Evolutionary conservation across 1,139 yeast species (phyloP).

Genomic region (Protomyces lactucae-debilis): DNA sequence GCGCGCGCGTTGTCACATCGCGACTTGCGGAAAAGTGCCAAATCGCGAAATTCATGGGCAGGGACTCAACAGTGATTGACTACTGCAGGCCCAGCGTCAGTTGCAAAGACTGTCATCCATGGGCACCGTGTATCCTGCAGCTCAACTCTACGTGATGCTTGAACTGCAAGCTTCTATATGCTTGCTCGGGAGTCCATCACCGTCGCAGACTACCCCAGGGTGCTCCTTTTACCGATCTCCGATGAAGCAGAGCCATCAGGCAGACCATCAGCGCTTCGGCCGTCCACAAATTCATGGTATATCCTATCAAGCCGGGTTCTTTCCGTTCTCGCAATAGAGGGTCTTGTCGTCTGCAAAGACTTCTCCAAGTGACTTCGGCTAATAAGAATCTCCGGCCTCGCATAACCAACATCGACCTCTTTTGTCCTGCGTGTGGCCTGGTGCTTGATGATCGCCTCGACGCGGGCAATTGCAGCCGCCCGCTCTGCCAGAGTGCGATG

Average conservation of each 20-base stretch:
- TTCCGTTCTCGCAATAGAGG: conserved; percentile 77
- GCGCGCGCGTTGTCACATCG: too few relatives aligned
- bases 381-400: conserved; percentile 42
- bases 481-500: conserved; percentile 5
- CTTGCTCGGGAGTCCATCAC: too few relatives aligned
- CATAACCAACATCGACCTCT: neutral
- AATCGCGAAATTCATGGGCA: neutral
- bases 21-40: too few relatives aligned
- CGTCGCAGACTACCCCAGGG: conserved; percentile 50
- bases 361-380: conserved; percentile 53
- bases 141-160: too few relatives aligned
- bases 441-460: conserved; percentile 23
- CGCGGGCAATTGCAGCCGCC: conserved; percentile 14
- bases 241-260: conserved; percentile 79
- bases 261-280: conserved; percentile 74
- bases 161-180: too few relatives aligned
- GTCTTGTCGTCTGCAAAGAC: conserved; percentile 72
- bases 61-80: neutral
- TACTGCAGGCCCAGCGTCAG: neutral
- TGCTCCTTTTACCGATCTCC: conserved; percentile 80
- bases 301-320: conserved; percentile 57
- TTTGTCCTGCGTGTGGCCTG: neutral
- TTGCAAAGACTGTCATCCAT: neutral
- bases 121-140: too few relatives aligned
- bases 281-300: conserved; percentile 69